A percentile compares a stretch with the other conserved stretches of the same genome.
These are phyloP conservation scores for Phytophthora brassicae DNA, from an alignment of 352 stramenopile genomes.

Conservation along the genomic window DNA sequence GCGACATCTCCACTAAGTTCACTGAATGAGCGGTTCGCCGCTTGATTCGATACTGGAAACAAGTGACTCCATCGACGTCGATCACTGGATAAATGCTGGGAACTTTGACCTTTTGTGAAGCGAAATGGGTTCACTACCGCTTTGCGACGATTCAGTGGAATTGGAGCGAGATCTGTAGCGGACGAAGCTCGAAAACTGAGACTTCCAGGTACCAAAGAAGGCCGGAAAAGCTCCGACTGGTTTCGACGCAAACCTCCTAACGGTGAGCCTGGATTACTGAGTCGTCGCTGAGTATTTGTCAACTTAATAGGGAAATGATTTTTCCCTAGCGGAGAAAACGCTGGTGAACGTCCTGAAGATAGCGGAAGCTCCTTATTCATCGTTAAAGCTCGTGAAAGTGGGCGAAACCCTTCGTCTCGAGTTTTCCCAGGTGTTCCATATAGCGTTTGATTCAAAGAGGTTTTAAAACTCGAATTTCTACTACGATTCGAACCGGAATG, in stretches of 20 bases:
- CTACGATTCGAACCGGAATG: constrained; percentile 15
- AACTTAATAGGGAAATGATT: constrained; percentile 8
- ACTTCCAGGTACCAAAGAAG: constrained; percentile 17
- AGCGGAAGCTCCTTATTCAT: constrained; percentile 30
- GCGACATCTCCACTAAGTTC: constrained; percentile 2
- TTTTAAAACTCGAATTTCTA: too few relatives aligned
- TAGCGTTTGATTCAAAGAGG: too few relatives aligned
- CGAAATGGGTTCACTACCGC: constrained; percentile 48
- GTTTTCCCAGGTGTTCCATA: constrained; percentile 28
- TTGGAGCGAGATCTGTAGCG: constrained; percentile 10
- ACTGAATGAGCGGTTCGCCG: constrained; percentile 1
- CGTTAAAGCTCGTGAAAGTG: constrained; percentile 31
- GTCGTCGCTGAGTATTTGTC: constrained; percentile 20
- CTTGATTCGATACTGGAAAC: constrained; percentile 76
- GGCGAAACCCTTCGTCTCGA: constrained; percentile 29
- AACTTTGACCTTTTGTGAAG: constrained; percentile 41
- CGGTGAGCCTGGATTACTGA: constrained; percentile 30
- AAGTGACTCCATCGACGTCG: constrained; percentile 95
- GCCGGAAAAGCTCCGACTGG: constrained; percentile 39
- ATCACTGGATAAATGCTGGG: constrained; percentile 74
- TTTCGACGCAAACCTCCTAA: constrained; percentile 28
- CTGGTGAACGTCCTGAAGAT: constrained; percentile 13
- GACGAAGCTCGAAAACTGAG: constrained; percentile 28
- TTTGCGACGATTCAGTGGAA: constrained; percentile 13
- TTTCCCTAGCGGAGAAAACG: constrained; percentile 14